Base-by-base conservation (phyloP, 2,329 filamentous ascomycete species). In the Xylaria arbuscula region DNA sequence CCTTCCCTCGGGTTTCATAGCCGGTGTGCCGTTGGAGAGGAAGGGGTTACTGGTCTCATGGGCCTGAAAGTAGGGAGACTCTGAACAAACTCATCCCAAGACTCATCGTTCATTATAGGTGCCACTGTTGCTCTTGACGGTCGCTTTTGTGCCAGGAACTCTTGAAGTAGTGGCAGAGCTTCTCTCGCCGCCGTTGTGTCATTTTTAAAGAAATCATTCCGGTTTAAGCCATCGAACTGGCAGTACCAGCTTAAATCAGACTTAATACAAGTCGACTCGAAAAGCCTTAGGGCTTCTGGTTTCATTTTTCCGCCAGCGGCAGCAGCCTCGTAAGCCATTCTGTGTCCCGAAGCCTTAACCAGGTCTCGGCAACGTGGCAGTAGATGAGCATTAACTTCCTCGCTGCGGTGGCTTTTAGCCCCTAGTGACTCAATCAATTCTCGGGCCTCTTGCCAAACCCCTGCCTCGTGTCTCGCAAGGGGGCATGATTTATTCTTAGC, bases 321-420 rank as follows among this genome's bases (percentile, higher is more conserved):
- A 8, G 73, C 75, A 2, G 76, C 73, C 58, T 78, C 76, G 24
- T 77, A 78, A 0, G 74, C 75, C 75, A 78, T 77, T 7, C 75
- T 71, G n/a, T 78, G 69, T 4, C 75, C 74, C 0, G 71, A 74
- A 2, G 75, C 72, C n/a, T 72, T 70, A 6, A 77, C 64, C 9
- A 78, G 53, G 13, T 60, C 62, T 22, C 74, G 70, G 24, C 70
- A 76, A 10, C 73, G 76, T 2, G 76, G 76, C 1, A 78, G 54
- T 2, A 78, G 53, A 24, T 69, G 50, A 2, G 70, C 32, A 45
- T 76, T 76, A 42, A 73, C 73, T 32, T 60, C 58, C 5, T 70
- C 61, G 17, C 69, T 68, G n/a, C 71, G 73, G 19, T 76, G 68
- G 6, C 62, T 34, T 17, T 67, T 38, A 24, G 22, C 24, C n/a